Evolutionary conservation across 495 filamentous ascomycete species (phyloP).

Genomic region (Lasiosphaeris hirsuta): DNA sequence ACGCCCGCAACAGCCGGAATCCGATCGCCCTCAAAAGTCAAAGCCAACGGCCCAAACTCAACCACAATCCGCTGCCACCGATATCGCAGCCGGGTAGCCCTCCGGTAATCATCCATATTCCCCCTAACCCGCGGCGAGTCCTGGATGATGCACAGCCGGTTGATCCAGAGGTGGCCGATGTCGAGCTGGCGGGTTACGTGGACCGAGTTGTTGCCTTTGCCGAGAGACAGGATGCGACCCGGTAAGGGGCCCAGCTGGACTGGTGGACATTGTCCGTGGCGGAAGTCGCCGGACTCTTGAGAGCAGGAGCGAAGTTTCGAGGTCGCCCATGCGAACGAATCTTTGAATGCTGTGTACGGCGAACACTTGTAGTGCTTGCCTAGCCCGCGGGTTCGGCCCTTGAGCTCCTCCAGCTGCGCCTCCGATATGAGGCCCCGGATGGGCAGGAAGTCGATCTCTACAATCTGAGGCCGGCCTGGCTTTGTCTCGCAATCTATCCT

Average conservation of each 20-base stretch:
- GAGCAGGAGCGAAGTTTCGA: not conserved
- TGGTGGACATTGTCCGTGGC: not conserved
- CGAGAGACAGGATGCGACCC: not conserved
- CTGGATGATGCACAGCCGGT: constrained; percentile 14
- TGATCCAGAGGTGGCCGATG: constrained; percentile 23
- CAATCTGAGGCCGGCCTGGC: not conserved
- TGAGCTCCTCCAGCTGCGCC: not conserved
- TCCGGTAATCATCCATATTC: not conserved
- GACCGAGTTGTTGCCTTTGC: not conserved
- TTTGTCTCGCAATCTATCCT: not conserved
- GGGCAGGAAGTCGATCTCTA: not conserved
- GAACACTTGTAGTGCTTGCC: not conserved
- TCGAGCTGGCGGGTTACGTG: constrained; percentile 8
- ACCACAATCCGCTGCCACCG: constrained; percentile 24
- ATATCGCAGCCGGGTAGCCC: not conserved
- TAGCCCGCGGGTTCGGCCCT: not conserved
- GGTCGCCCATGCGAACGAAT: not conserved
- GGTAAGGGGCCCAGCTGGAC: not conserved
- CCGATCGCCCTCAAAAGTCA: constrained; percentile 21
- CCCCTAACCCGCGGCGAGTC: no score
- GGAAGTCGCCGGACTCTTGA: not conserved
- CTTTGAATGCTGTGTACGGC: not conserved
- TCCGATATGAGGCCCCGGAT: no score
- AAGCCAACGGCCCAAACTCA: constrained; percentile 22
- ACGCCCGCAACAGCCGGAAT: constrained; percentile 23